Percentiles rank a stretch among this genome's conserved stretches.
These are phyloP conservation scores for Talaromyces trachyspermus DNA, from an alignment of 495 filamentous ascomycete species.

Conservation along the genomic window DNA sequence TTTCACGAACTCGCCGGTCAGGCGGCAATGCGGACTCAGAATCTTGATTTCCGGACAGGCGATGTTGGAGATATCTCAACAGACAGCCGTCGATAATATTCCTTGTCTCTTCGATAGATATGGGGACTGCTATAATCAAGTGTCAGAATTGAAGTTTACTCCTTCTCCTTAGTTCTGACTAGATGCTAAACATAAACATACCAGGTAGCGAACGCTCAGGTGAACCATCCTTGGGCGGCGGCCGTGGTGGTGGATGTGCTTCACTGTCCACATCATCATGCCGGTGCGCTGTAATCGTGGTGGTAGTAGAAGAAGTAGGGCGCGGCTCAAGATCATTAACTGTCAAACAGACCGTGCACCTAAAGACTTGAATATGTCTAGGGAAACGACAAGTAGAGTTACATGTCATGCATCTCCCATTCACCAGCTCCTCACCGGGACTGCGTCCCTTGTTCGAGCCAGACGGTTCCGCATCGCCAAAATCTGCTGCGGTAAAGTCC, in stretches of 20 bases:
- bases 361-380: constrained; percentile 62
- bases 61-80: constrained; percentile 39
- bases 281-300: constrained; percentile 11
- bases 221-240: constrained; percentile 20
- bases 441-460: constrained; percentile 28
- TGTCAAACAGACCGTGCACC: constrained; percentile 79
- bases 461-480: constrained; percentile 28
- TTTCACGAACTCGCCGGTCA: neutral
- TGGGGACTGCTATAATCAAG: constrained; percentile 21
- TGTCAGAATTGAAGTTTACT: too few species aligned
- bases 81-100: constrained; percentile 48
- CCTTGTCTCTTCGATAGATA: constrained; percentile 43
- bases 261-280: constrained; percentile 10
- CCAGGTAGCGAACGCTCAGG: constrained; percentile 2
- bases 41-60: neutral
- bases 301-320: too few species aligned
- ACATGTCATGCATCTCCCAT: constrained; percentile 77
- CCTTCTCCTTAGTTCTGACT: too few species aligned
- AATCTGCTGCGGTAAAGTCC: constrained; percentile 22
- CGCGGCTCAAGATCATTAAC: constrained; percentile 70
- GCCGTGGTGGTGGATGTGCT: constrained; percentile 3
- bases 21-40: neutral
- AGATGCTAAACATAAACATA: constrained; percentile 1
- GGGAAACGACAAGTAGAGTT: constrained; percentile 79
- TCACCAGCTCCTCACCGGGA: constrained; percentile 38